Base-by-base conservation (phyloP, 768 basidiomycete species). In the Tylopilus plumbeoviolaceoides region DNA sequence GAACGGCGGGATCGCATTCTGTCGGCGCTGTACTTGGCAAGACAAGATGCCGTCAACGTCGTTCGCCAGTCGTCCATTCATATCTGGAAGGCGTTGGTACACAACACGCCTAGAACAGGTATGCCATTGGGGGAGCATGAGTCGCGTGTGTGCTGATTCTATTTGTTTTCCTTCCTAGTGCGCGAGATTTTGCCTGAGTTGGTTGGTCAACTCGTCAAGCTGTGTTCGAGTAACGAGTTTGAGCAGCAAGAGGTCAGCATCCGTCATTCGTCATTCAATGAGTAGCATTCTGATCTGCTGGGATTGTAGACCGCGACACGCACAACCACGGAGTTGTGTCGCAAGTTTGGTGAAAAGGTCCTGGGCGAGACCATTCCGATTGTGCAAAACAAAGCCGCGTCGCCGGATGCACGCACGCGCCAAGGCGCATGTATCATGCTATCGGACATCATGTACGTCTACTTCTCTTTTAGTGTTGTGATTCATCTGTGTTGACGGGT, bases 11-110 rank as follows among this genome's bases (percentile, higher is more conserved):
- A 98, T 68, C 84, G 93, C 25, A 91, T 98, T 35, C 74, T 99
- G 44, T 87, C 93, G 7, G 89, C 89, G 2, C 71, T 99, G 48
- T 99, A 95, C 69, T 78, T 98, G 58, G 90, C 94, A 48, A 85
- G 95, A 43, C 95, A 98, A 68, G 97, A 98, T 69, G 79, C 89
- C 12, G 91, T 97, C 59, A 84, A 82, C 39, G 80, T 85, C 42
- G 95, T 98, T 35, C 84, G 95, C 38, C 90, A 92, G 66, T 84
- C 92, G 3, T 90, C 95, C 0, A 82, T 95, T 42, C 92, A 92
- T 52, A 97, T 98, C 58, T 99, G 97, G 97, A 98, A 98, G 72
- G 95, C 93, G 5, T 77, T 98, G 57, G 95, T 99, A 10, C 83
- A 92, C 67, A 98, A 95, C 62, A 95, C 93, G 0, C 94, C 92